Conservation (phyloP, 208 protist genomes). For the Leishmania turanica region DNA sequence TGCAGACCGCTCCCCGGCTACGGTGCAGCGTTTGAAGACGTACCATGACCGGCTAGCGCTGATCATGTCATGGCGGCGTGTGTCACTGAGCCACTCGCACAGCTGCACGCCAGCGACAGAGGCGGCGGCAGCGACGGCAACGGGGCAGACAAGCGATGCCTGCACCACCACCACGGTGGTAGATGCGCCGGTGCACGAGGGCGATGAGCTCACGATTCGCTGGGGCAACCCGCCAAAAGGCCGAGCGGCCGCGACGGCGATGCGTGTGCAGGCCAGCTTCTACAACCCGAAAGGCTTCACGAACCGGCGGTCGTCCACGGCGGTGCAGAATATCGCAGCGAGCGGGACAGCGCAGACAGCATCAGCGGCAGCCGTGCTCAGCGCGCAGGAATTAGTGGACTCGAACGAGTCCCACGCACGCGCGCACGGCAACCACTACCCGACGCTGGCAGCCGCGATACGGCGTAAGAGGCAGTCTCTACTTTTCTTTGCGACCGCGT, state of each 20-base stretch:
- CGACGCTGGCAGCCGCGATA: not conserved
- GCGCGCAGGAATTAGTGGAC: not conserved
- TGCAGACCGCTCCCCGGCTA: not conserved
- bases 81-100: not conserved
- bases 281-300: not conserved
- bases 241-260: not conserved
- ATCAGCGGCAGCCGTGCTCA: not conserved
- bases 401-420: not conserved
- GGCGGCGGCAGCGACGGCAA: not conserved
- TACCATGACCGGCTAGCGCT: slow-evolving; percentile 17
- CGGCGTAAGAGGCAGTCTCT: not conserved
- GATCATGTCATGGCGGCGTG: slow-evolving; percentile 3
- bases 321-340: not conserved
- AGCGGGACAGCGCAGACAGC: not conserved
- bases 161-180: not conserved
- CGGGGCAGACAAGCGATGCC: not conserved
- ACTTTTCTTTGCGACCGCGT: too few species aligned
- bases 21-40: not conserved
- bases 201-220: slow-evolving; percentile 35
- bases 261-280: not conserved
- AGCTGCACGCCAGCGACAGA: not conserved
- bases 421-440: not conserved
- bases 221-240: slow-evolving; percentile 3
- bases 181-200: slow-evolving; percentile 15
- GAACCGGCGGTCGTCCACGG: not conserved